These are phyloP conservation scores for Turritis glabra DNA, from an alignment of 345 rosid species.

Conservation along the genomic window DNA sequence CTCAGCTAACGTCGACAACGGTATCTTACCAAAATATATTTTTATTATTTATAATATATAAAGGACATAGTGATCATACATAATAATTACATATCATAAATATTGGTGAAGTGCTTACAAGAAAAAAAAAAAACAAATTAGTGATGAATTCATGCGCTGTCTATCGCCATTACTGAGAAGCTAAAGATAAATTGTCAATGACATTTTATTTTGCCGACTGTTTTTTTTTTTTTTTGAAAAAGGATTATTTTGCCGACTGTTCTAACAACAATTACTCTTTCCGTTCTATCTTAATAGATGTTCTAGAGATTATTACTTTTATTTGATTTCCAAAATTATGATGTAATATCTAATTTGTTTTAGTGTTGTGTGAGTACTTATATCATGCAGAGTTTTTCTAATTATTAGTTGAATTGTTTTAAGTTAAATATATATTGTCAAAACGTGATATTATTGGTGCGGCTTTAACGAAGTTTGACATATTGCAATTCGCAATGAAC, in stretches of 20 bases:
- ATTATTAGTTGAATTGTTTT: background rate
- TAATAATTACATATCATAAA: background rate
- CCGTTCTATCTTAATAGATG: too few relatives aligned
- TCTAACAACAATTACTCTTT: too few relatives aligned
- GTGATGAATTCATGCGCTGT: background rate
- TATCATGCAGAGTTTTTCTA: background rate
- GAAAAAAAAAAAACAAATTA: background rate
- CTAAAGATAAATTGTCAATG: too few relatives aligned
- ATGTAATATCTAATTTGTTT: background rate
- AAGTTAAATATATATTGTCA: background rate
- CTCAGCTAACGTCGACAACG: conserved; percentile 31
- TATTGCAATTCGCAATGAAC: conserved; percentile 14
- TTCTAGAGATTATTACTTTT: background rate
- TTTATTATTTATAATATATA: background rate
- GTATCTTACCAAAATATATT: conserved; percentile 22
- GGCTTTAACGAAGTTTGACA: conserved; percentile 21
- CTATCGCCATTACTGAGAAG: background rate
- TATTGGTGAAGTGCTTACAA: background rate
- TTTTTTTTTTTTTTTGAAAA: too few relatives aligned
- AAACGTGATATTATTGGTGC: conserved; percentile 29
- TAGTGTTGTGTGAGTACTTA: background rate
- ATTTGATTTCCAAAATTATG: background rate
- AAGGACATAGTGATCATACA: background rate
- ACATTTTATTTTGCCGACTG: too few relatives aligned
- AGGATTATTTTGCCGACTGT: too few relatives aligned